phyloP scores from a whole-genome alignment of 2,329 filamentous ascomycete genomes.

The Apiospora kogelbergensis region DNA sequence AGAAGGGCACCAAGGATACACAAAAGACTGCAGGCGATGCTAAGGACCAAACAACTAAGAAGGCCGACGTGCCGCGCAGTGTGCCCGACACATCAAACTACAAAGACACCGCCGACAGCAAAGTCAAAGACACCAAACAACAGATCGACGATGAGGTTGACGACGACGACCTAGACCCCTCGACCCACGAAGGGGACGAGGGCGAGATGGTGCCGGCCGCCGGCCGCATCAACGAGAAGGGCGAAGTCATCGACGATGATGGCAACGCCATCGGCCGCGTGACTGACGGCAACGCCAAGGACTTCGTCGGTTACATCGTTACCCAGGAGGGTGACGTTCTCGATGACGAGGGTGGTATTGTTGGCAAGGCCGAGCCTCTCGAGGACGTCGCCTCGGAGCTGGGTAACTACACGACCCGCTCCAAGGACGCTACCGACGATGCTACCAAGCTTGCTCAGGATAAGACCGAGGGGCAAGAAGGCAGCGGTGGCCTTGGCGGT shows the following conservation, averaged over 20 bases:
- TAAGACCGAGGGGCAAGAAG: slow-evolving; percentile 10
- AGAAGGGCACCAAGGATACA: background rate
- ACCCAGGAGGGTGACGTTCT: slow-evolving; percentile 36
- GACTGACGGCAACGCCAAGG: slow-evolving; percentile 27
- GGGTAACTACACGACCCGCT: slow-evolving; percentile 29
- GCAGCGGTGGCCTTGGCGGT: slow-evolving; percentile 18
- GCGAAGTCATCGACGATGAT: slow-evolving; percentile 57
- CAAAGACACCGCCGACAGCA: slow-evolving; percentile 12
- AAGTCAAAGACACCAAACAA: background rate
- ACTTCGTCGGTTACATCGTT: slow-evolving; percentile 33
- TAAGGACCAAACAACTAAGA: background rate
- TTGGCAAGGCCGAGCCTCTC: slow-evolving; percentile 33
- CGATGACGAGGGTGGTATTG: slow-evolving; percentile 29
- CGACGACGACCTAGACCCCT: slow-evolving; percentile 17
- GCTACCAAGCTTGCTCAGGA: slow-evolving; percentile 4
- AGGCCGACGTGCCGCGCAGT: background rate
- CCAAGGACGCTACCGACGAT: slow-evolving; percentile 18
- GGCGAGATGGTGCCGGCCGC: slow-evolving; percentile 36
- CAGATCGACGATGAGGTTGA: slow-evolving; percentile 9
- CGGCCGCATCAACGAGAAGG: slow-evolving; percentile 50
- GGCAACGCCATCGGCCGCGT: slow-evolving; percentile 47
- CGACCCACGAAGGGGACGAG: slow-evolving; percentile 25
- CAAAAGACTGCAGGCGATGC: background rate
- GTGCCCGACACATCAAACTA: background rate
- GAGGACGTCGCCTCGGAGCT: slow-evolving; percentile 30